Conservation (phyloP, 2,329 filamentous ascomycete species). For the Cercospora zeae-maydis region DNA sequence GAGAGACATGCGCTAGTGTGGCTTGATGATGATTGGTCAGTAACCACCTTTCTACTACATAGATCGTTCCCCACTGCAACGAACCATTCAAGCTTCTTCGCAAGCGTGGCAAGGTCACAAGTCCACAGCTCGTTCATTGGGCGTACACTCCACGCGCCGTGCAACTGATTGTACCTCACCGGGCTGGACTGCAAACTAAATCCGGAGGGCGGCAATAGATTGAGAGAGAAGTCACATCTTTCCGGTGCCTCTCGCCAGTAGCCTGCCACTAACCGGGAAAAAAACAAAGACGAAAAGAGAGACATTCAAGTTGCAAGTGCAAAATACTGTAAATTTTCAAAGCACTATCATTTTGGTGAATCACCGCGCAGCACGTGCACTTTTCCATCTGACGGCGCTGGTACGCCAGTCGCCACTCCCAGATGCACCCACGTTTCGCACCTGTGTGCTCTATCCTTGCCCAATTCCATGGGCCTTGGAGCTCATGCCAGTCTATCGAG, state of each 20-base stretch:
- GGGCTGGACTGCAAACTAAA: no score
- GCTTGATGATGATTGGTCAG: not conserved
- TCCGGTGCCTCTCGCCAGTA: no score
- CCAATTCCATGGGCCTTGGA: conserved; percentile 14
- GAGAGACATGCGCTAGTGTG: not conserved
- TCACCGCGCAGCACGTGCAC: conserved; percentile 10
- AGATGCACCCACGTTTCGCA: conserved; percentile 10
- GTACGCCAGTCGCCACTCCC: conserved; percentile 10
- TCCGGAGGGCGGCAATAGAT: no score
- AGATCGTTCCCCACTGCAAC: not conserved
- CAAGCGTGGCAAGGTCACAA: no score
- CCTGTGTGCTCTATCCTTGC: conserved; percentile 6
- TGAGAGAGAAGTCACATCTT: no score
- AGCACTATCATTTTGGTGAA: conserved; percentile 7
- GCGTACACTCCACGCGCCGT: no score
- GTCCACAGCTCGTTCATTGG: no score
- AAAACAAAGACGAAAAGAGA: no score
- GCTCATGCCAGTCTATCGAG: conserved; percentile 17
- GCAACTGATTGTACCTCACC: no score
- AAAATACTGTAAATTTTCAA: conserved; percentile 1
- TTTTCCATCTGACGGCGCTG: conserved; percentile 7
- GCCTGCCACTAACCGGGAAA: no score
- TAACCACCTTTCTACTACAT: not conserved
- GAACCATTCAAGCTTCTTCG: no score
- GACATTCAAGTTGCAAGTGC: no score